Percentiles rank a stretch among this genome's conserved stretches.
These are phyloP conservation scores for Paralagenidium karlingii DNA, from an alignment of 352 stramenopile genomes.

Conservation along the genomic window DNA sequence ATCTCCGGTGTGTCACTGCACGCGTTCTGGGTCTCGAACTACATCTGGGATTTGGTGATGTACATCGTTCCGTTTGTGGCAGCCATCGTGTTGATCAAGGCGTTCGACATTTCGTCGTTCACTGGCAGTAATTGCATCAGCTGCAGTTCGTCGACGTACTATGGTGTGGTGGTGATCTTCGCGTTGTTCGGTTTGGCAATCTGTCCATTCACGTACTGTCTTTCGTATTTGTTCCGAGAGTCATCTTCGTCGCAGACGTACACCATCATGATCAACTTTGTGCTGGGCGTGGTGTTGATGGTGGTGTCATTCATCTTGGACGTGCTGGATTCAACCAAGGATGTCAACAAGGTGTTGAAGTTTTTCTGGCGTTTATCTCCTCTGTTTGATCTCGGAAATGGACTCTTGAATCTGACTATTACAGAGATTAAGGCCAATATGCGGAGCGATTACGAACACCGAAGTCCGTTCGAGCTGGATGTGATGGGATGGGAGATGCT, in stretches of 20 bases:
- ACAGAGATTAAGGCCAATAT: background rate
- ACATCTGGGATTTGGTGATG: conserved; percentile 77
- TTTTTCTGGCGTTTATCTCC: conserved; percentile 34
- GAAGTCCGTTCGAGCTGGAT: conserved; percentile 30
- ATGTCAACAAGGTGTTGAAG: conserved; percentile 16
- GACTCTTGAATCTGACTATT: conserved; percentile 15
- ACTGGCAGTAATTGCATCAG: conserved; percentile 14
- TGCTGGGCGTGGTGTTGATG: conserved; percentile 23
- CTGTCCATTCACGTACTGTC: conserved; percentile 25
- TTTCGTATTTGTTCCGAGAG: conserved; percentile 20
- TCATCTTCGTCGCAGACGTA: conserved; percentile 23
- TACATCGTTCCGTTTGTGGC: conserved; percentile 34
- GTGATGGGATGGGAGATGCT: conserved; percentile 40
- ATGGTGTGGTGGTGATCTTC: conserved; percentile 22
- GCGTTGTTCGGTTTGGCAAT: conserved; percentile 25
- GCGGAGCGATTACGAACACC: no score
- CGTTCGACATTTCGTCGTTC: conserved; percentile 20
- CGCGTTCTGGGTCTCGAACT: conserved; percentile 91
- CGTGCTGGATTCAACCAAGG: conserved; percentile 14
- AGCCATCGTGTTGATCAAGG: conserved; percentile 18
- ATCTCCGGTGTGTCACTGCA: conserved; percentile 80
- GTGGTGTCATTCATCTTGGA: conserved; percentile 33
- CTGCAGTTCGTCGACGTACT: conserved; percentile 12
- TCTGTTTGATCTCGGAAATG: conserved; percentile 22
- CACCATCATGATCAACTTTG: conserved; percentile 33